Evolutionary conservation across 176 grass and related monocot genomes (phyloP).

Genomic region (Canna indica): DNA sequence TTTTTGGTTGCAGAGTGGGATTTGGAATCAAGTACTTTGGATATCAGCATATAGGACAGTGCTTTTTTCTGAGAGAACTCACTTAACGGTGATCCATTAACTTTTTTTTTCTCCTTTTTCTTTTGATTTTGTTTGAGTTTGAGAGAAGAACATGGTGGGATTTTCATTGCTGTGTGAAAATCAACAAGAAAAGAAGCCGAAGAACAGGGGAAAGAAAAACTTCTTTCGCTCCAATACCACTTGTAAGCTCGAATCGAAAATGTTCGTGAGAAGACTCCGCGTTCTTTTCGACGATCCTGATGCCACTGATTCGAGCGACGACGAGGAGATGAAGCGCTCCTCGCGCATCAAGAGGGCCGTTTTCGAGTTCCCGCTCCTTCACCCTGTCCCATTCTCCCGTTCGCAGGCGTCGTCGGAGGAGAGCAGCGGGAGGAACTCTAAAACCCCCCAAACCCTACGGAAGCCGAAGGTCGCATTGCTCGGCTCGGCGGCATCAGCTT

Average conservation of each 20-base stretch:
- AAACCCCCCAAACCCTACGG: neutral
- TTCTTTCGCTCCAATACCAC: neutral
- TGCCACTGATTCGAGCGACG: constrained; percentile 11
- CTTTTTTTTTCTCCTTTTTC: neutral
- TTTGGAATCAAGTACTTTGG: constrained; percentile 18
- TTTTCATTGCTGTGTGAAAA: neutral
- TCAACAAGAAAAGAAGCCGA: neutral
- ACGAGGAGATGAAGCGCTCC: neutral
- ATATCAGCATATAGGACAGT: constrained; percentile 2
- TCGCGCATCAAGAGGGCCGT: neutral
- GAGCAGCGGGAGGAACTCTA: neutral
- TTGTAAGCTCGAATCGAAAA: neutral
- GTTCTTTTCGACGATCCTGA: constrained; percentile 13
- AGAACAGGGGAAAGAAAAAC: neutral
- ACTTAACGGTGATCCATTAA: neutral
- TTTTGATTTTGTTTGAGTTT: neutral
- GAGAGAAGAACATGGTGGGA: neutral
- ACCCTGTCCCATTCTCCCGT: neutral
- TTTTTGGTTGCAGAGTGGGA: constrained; percentile 8
- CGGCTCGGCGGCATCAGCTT: too few relatives aligned
- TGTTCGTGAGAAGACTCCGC: neutral
- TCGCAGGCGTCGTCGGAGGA: neutral
- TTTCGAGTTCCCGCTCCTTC: neutral
- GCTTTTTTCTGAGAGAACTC: neutral
- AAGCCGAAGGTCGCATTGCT: neutral